phyloP scores from a whole-genome alignment of 495 filamentous ascomycete species.

The Daldinia decipiens region DNA sequence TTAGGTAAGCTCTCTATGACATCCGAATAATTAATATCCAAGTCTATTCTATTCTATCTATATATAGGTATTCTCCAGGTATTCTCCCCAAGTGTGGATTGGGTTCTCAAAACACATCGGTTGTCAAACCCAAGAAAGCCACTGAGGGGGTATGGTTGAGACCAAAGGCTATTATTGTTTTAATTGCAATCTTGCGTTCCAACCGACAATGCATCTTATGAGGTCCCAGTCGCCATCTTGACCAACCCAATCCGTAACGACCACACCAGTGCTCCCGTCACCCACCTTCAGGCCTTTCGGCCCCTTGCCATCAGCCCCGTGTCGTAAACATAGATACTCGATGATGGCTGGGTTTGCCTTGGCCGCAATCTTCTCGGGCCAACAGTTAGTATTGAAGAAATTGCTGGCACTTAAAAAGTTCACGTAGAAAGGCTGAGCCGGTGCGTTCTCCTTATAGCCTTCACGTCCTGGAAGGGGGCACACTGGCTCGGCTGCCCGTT shows the following conservation, averaged over 20 bases:
- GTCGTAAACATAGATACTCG: constrained; percentile 77
- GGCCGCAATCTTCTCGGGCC: constrained; percentile 93
- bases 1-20: not conserved
- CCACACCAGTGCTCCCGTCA: constrained; percentile 87
- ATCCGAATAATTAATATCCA: not conserved
- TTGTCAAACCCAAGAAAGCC: not conserved
- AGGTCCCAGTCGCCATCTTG: constrained; percentile 92
- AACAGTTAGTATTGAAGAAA: constrained; percentile 90
- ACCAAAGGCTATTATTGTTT: constrained; percentile 38
- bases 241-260: constrained; percentile 95
- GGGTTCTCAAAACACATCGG: not conserved
- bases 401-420: constrained; percentile 93
- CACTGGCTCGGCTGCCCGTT: constrained; percentile 68
- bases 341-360: constrained; percentile 91
- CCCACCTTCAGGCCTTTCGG: constrained; percentile 59
- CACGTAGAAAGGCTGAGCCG: constrained; percentile 76
- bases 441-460: constrained; percentile 32
- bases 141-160: not conserved
- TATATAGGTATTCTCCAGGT: not conserved
- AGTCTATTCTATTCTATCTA: constrained; percentile 7
- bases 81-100: not conserved
- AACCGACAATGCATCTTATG: constrained; percentile 85
- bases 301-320: constrained; percentile 62
- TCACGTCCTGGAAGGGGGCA: constrained; percentile 47
- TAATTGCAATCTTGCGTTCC: constrained; percentile 82